Conservation (phyloP, 2,329 filamentous ascomycete species). For the Hypoxylon sp. region DNA sequence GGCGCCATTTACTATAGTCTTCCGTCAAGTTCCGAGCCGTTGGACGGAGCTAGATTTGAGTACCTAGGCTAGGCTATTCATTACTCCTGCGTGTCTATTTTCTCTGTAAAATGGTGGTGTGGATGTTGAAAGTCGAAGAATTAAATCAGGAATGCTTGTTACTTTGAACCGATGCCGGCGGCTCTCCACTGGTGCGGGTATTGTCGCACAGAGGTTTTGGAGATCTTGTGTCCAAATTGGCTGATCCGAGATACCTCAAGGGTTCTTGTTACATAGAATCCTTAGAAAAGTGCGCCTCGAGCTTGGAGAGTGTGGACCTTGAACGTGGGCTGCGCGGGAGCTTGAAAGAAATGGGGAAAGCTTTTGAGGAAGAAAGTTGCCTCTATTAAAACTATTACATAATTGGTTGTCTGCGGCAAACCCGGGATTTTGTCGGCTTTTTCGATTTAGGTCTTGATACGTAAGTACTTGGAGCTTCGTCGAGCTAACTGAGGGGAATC, state of each 20-base stretch:
- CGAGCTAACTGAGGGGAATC: conserved; percentile 16
- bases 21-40: conserved; percentile 25
- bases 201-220: conserved; percentile 30
- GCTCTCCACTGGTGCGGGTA: conserved; percentile 28
- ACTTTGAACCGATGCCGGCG: conserved; percentile 34
- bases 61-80: conserved; percentile 3
- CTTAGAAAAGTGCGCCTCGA: conserved; percentile 4
- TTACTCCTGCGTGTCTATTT: neutral
- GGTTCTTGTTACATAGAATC: conserved; percentile 21
- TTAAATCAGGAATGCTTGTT: conserved; percentile 1
- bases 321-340: neutral
- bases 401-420: conserved; percentile 23
- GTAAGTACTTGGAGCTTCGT: conserved; percentile 1
- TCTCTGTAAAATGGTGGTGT: conserved; percentile 5
- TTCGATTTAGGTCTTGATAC: neutral
- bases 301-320: conserved; percentile 17
- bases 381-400: conserved; percentile 23
- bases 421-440: conserved; percentile 33
- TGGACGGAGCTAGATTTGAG: conserved; percentile 39
- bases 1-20: conserved; percentile 31
- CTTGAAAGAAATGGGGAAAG: conserved; percentile 17
- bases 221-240: conserved; percentile 17
- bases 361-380: conserved; percentile 7
- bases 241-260: conserved; percentile 36
- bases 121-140: conserved; percentile 10